Evolutionary conservation across 139 green algal species (phyloP).

Genomic region (Pleodorina starrii): DNA sequence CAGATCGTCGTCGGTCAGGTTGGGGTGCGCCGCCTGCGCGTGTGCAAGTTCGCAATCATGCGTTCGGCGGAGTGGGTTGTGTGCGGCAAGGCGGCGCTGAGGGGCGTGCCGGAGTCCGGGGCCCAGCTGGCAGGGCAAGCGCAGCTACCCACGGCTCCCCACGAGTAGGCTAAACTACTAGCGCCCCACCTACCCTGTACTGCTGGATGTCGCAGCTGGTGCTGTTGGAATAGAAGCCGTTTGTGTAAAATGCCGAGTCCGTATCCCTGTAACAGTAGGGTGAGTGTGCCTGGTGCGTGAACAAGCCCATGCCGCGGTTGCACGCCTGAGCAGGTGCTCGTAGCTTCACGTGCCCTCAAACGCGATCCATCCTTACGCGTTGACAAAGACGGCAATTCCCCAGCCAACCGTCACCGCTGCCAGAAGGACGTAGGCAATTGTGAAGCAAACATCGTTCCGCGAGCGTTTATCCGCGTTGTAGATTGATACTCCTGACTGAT

Average conservation of each 20-base stretch:
- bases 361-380: constrained; percentile 12
- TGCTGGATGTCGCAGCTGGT: not conserved
- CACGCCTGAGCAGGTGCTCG: no score
- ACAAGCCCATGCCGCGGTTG: no score
- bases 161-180: no score
- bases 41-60: not conserved
- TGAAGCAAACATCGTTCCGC: not conserved
- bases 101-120: no score
- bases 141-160: no score
- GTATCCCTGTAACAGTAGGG: constrained; percentile 18
- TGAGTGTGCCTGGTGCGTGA: no score
- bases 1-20: not conserved
- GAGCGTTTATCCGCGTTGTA: constrained; percentile 24
- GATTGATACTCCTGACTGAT: not conserved
- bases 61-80: no score
- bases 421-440: not conserved
- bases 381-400: constrained; percentile 3
- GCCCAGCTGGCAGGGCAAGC: no score
- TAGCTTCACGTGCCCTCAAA: no score
- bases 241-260: not conserved
- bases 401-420: not conserved
- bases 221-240: constrained; percentile 7
- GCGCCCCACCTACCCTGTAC: constrained; percentile 12
- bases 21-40: not conserved
- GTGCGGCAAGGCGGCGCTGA: no score